A percentile compares a stretch with the other conserved stretches of the same genome.
Evolutionary conservation across 2,329 filamentous ascomycete species (phyloP).

Genomic region (Immersiporthe knoxdaviesiana): DNA sequence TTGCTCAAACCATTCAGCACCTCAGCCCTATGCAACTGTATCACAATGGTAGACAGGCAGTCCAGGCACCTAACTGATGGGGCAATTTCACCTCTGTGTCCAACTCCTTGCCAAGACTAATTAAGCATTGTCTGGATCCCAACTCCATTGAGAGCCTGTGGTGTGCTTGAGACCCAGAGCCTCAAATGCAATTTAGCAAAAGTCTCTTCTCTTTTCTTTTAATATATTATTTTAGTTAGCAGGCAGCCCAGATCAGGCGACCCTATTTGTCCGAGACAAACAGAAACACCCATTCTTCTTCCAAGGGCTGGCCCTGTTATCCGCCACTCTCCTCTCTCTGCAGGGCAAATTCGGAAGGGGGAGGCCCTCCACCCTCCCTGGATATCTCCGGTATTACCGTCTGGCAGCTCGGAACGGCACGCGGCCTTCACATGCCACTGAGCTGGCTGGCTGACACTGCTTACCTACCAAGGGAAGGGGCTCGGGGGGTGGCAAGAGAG

Average conservation of each 20-base stretch:
- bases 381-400: slow-evolving; percentile 9
- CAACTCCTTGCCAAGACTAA: background rate
- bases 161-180: background rate
- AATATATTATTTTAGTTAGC: background rate
- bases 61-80: background rate
- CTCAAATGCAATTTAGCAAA: background rate
- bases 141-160: background rate
- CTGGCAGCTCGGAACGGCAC: slow-evolving; percentile 9
- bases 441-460: background rate
- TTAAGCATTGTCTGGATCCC: background rate
- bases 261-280: background rate
- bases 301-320: background rate
- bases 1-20: background rate
- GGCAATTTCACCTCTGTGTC: background rate
- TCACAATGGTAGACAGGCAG: background rate
- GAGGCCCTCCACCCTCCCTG: background rate
- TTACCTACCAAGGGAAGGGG: background rate
- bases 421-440: slow-evolving; percentile 10
- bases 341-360: background rate
- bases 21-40: slow-evolving; percentile 6
- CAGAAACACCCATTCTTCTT: background rate
- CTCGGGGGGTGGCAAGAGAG: too few species aligned
- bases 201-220: background rate
- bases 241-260: background rate
- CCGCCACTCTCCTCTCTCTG: background rate